Conservation (phyloP, 768 basidiomycete species). For the Kockovaella imperatae region DNA sequence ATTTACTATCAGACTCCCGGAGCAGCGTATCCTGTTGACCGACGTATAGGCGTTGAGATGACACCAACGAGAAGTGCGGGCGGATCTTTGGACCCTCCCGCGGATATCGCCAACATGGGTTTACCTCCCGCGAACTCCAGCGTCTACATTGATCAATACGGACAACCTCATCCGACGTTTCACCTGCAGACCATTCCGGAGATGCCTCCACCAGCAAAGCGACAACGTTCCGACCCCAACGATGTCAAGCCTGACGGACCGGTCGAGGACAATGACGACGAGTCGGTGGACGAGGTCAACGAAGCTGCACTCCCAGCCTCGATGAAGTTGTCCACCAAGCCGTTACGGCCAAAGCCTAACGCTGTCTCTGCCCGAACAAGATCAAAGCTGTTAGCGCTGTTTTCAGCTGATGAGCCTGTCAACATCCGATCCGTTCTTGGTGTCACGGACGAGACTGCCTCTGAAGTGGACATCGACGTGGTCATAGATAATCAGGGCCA, state of each 20-base stretch:
- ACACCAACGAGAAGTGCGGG: conserved; percentile 9
- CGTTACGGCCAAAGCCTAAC: conserved; percentile 26
- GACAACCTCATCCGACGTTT: conserved; percentile 25
- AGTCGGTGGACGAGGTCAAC: conserved; percentile 24
- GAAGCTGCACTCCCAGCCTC: conserved; percentile 22
- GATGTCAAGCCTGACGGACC: conserved; percentile 10
- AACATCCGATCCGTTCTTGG: conserved; percentile 26
- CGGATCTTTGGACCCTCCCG: conserved; percentile 18
- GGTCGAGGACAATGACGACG: conserved; percentile 23
- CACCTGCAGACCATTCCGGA: conserved; percentile 10
- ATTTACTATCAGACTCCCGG: conserved; percentile 19
- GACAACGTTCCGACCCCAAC: conserved; percentile 17
- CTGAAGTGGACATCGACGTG: conserved; percentile 61
- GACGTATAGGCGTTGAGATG: conserved; percentile 13
- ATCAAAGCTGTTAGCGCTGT: conserved; percentile 39
- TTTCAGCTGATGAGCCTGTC: conserved; percentile 22
- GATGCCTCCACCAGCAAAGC: conserved; percentile 28
- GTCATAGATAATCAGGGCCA: conserved; percentile 91
- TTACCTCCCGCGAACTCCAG: conserved; percentile 19
- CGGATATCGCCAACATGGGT: conserved; percentile 29
- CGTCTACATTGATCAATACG: conserved; percentile 41
- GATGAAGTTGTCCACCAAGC: conserved; percentile 36
- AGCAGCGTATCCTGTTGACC: conserved; percentile 1
- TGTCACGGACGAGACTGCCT: conserved; percentile 12
- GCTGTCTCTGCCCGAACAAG: conserved; percentile 22